Base-by-base conservation (phyloP, 2,329 filamentous ascomycete species). In the Xylariaceae sp. region DNA sequence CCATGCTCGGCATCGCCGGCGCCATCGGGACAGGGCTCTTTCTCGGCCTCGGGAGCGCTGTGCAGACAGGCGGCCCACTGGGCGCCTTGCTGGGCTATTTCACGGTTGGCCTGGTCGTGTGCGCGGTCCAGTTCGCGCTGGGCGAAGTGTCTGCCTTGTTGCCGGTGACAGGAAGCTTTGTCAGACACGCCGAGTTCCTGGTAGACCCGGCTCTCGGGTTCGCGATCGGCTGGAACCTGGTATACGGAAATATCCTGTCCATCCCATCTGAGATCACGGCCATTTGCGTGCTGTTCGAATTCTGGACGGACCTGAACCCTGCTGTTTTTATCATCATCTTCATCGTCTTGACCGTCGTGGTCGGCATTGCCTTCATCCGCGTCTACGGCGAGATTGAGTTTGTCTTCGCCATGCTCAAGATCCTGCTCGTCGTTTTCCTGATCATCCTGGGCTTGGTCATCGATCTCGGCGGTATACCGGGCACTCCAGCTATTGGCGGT, bases 111-210 rank as follows among this genome's bases (percentile, higher is more conserved):
- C 52, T 71, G 29, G 70, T 78, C 52, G 69, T 78, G 36, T 72
- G 74, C 47, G 67, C 73, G 38, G 75, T 76, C 31, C 78, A 67
- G 65, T 70, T 71, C 46, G 75, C 76, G 6, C 65, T 81, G 29
- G 78, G 76, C 21, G 77, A 81, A 59, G 63, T 78, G 24, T 73
- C 76, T 1, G 74, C 78, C 9, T 58, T 80, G 51, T 69, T 78
- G 13, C 78, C 77, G 3, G 71, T 81, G n/a, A 78, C 76, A 9
- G 77, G 77, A 15, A 71, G 72, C 26, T 81, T 81, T 59, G 77
- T 78, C 36, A 66, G 74, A 6, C 78, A 81, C 56, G 66, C 71
- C 37, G 70, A 76, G 50, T 73, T 77, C 26, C 70, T 81, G 31
- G 71, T 81, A 41, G 78, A 80, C 52, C 76, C 77, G 33, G 71